Conservation (phyloP, 2,329 filamentous ascomycete genomes). For the Colletotrichum sp. region DNA sequence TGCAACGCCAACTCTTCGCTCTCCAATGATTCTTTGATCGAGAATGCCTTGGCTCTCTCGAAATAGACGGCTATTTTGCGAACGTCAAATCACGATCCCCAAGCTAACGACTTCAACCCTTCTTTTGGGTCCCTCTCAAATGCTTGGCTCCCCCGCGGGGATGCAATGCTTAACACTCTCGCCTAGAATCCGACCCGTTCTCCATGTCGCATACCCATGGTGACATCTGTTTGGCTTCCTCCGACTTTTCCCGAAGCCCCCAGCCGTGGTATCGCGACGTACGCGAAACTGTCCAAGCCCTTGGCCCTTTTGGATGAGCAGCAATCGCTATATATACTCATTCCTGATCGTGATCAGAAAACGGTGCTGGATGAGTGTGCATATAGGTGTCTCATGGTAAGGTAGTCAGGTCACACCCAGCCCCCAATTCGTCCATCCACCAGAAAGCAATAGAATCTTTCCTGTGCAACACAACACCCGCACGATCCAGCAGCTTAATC, state of each 20-base stretch:
- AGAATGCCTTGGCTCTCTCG: not conserved
- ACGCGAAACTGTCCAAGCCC: not conserved
- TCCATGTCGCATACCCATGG: not conserved
- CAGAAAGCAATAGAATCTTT: not conserved
- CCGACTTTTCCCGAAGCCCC: not conserved
- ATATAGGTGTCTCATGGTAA: not conserved
- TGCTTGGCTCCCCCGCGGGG: not conserved
- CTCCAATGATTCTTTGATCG: accelerated
- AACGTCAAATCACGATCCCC: not conserved
- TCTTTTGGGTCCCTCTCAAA: not conserved
- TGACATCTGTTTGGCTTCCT: not conserved
- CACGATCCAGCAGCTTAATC: not conserved
- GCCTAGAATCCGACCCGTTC: not conserved
- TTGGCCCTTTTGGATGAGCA: not conserved
- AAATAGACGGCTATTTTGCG: not conserved
- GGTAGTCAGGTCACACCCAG: not conserved
- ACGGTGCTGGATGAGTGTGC: not conserved
- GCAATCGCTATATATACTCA: not conserved
- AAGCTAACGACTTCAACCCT: not conserved
- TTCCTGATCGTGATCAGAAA: not conserved
- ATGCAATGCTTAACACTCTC: not conserved
- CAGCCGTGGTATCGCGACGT: not conserved
- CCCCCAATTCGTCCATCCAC: not conserved
- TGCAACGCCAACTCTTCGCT: not conserved
- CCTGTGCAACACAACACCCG: not conserved